These are phyloP conservation scores for Pleurotus ostreatus DNA, from an alignment of 768 basidiomycete species.

Conservation along the genomic window DNA sequence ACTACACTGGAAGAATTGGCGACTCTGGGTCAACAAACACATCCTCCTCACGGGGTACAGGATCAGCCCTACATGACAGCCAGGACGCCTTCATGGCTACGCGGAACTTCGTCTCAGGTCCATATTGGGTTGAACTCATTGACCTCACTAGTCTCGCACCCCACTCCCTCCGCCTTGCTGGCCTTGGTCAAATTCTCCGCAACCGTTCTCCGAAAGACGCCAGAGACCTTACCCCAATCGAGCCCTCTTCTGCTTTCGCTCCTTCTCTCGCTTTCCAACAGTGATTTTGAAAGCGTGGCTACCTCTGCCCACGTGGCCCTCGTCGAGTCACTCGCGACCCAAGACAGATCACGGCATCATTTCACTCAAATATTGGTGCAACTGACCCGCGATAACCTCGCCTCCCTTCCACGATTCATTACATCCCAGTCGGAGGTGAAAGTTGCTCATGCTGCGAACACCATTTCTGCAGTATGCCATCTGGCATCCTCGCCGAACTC, in stretches of 20 bases:
- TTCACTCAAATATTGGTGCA: constrained; percentile 57
- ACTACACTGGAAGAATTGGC: constrained; percentile 62
- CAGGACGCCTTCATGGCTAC: constrained; percentile 75
- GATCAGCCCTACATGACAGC: constrained; percentile 34
- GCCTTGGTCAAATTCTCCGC: constrained; percentile 56
- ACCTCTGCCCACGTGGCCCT: constrained; percentile 44
- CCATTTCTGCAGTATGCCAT: constrained; percentile 69
- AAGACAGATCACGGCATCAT: constrained; percentile 38
- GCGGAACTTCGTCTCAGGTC: constrained; percentile 77
- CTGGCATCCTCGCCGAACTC: constrained; percentile 25
- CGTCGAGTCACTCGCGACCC: constrained; percentile 35
- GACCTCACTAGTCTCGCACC: constrained; percentile 66
- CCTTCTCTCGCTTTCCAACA: constrained; percentile 69
- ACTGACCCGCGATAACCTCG: constrained; percentile 60
- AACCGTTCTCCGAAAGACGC: constrained; percentile 48
- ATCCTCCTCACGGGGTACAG: constrained; percentile 10
- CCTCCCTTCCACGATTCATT: constrained; percentile 69
- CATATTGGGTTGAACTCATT: constrained; percentile 79
- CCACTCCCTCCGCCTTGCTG: constrained; percentile 58
- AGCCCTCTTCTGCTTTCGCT: constrained; percentile 68
- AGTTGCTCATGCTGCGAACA: constrained; percentile 61
- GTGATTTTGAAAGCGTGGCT: constrained; percentile 51
- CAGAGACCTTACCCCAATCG: constrained; percentile 61
- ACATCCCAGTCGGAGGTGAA: constrained; percentile 69
- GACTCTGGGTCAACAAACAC: constrained; percentile 22